Evolutionary conservation across 148 eudicot species (phyloP).

Genomic region (Polygonum maritimum): DNA sequence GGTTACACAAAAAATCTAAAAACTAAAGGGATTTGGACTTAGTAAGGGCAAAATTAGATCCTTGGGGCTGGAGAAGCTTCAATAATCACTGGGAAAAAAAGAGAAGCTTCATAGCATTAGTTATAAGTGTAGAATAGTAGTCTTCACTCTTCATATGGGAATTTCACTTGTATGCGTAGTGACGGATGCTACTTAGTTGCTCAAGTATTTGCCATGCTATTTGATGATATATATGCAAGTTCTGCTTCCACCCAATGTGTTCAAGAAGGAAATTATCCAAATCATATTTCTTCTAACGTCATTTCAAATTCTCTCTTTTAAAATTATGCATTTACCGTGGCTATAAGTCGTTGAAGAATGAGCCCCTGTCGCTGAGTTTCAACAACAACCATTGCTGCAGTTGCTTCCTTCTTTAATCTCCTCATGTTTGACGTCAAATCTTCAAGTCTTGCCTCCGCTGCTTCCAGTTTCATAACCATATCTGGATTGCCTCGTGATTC

Average conservation of each 20-base stretch:
- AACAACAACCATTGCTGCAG: slow-evolving; percentile 95
- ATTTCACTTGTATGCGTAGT: background rate
- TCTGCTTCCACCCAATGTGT: slow-evolving; percentile 71
- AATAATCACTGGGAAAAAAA: slow-evolving; percentile 26
- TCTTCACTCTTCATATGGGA: slow-evolving; percentile 6
- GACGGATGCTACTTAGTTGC: slow-evolving; percentile 55
- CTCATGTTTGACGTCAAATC: slow-evolving; percentile 81
- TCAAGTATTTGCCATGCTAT: slow-evolving; percentile 85
- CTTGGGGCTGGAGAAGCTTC: slow-evolving; percentile 87
- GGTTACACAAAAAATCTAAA: too few species aligned
- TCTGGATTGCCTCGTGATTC: slow-evolving; percentile 81
- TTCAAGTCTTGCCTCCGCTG: slow-evolving; percentile 71
- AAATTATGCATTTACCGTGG: slow-evolving; percentile 49
- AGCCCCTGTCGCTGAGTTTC: slow-evolving; percentile 92
- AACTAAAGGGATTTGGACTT: too few species aligned
- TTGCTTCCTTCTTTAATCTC: slow-evolving; percentile 84
- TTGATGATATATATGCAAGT: slow-evolving; percentile 85
- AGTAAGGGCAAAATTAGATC: too few species aligned
- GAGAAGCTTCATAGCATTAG: background rate
- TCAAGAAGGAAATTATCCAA: background rate
- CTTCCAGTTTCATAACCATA: slow-evolving; percentile 68
- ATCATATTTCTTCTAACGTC: background rate
- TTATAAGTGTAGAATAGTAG: background rate
- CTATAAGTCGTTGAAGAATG: slow-evolving; percentile 82
- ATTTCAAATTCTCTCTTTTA: background rate